A percentile compares a stretch with the other conserved stretches of the same genome.
These are phyloP conservation scores for Barnettozyma wickerhamii DNA, from an alignment of 805 yeast genomes.

Conservation along the genomic window DNA sequence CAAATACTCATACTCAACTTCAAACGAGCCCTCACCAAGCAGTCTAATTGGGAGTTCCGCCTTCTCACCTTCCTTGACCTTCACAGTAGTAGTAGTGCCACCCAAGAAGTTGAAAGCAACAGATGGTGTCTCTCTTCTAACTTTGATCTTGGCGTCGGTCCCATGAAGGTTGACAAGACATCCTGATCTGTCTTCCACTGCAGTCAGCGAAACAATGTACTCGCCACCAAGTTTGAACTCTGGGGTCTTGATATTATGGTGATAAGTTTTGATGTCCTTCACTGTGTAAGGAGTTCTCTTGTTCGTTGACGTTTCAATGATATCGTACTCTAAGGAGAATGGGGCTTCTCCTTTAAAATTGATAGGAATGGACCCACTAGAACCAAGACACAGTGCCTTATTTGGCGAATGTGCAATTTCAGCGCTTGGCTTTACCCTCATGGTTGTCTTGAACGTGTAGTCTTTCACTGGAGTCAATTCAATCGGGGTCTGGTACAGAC, in stretches of 20 bases:
- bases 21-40: conserved; percentile 54
- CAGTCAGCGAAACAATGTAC: conserved; percentile 58
- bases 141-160: conserved; percentile 60
- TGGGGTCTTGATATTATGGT: conserved; percentile 48
- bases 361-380: conserved; percentile 45
- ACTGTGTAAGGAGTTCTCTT: conserved; percentile 40
- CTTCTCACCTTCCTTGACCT: conserved; percentile 58
- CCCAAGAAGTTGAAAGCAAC: conserved; percentile 40
- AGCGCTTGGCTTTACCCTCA: conserved; percentile 66
- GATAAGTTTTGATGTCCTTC: conserved; percentile 34
- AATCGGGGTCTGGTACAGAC: conserved; percentile 47
- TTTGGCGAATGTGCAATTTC: conserved; percentile 16
- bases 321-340: conserved; percentile 62
- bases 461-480: conserved; percentile 31
- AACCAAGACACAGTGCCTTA: conserved; percentile 42
- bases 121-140: conserved; percentile 65
- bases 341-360: conserved; percentile 78
- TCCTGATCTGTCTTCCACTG: conserved; percentile 69
- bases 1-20: conserved; percentile 31
- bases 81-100: conserved; percentile 31
- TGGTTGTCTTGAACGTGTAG: conserved; percentile 61
- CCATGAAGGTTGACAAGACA: conserved; percentile 71
- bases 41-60: conserved; percentile 56
- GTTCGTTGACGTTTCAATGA: conserved; percentile 52
- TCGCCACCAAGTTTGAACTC: conserved; percentile 62